Evolutionary conservation across 345 rosid species (phyloP).

Genomic region (Kandelia obovata): DNA sequence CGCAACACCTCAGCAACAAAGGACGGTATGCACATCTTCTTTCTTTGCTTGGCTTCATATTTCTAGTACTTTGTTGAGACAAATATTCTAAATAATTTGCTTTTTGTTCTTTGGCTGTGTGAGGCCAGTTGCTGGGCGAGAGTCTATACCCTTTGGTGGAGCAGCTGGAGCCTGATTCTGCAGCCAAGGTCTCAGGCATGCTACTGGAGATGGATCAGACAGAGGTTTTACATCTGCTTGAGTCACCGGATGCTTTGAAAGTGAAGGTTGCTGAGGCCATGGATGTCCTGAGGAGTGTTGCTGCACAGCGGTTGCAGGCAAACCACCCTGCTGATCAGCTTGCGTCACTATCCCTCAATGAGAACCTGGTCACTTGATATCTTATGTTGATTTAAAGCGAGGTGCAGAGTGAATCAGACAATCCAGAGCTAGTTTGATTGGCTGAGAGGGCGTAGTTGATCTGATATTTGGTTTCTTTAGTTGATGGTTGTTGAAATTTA

Average conservation of each 20-base stretch:
- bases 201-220: conserved; percentile 37
- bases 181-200: conserved; percentile 34
- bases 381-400: not conserved
- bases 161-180: conserved; percentile 26
- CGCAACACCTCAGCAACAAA: conserved; percentile 24
- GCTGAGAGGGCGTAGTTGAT: not conserved
- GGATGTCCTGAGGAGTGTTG: conserved; percentile 29
- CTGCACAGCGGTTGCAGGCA: conserved; percentile 25
- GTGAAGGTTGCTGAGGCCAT: conserved; percentile 31
- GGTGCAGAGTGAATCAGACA: not conserved
- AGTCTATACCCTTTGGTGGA: conserved; percentile 27
- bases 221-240: conserved; percentile 29
- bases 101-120: not conserved
- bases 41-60: not conserved
- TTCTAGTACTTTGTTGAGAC: not conserved
- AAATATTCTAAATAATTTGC: not conserved
- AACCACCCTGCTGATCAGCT: conserved; percentile 21
- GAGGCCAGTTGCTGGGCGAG: conserved; percentile 25
- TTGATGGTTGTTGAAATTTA: conserved; percentile 10
- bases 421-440: not conserved
- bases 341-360: conserved; percentile 20
- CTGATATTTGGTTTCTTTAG: not conserved
- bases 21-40: conserved; percentile 13
- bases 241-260: conserved; percentile 31
- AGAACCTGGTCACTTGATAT: conserved; percentile 15